Conservation (phyloP, 2,329 filamentous ascomycete genomes). For the Whalleya microplaca region DNA sequence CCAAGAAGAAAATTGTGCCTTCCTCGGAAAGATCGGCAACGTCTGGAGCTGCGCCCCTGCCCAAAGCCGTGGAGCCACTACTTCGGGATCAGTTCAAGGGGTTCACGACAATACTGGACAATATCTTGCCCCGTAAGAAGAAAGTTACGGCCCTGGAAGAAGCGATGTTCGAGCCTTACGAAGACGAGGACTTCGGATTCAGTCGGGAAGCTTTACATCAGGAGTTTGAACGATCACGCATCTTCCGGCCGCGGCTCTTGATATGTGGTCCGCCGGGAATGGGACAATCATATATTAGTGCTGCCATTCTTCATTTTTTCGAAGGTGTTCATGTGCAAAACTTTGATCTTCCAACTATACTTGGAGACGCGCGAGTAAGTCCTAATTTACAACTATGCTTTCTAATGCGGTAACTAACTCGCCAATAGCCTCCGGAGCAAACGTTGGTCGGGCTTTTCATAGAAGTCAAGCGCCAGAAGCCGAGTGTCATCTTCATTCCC, state of each 20-base stretch:
- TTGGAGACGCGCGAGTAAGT: constrained; percentile 78
- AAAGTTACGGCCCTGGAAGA: constrained; percentile 89
- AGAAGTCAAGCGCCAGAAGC: constrained; percentile 92
- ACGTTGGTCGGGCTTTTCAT: constrained; percentile 89
- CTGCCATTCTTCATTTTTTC: constrained; percentile 85
- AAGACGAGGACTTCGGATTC: constrained; percentile 82
- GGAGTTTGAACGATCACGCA: constrained; percentile 83
- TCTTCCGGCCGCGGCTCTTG: constrained; percentile 87
- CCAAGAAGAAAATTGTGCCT: constrained; percentile 93
- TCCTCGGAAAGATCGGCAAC: constrained; percentile 90
- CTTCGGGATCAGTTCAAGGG: constrained; percentile 71
- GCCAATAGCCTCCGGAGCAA: constrained; percentile 71
- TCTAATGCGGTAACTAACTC: constrained; percentile 30
- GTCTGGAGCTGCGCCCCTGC: constrained; percentile 80
- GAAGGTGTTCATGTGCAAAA: constrained; percentile 94
- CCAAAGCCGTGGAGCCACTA: constrained; percentile 79
- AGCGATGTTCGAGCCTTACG: constrained; percentile 86
- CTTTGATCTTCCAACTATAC: constrained; percentile 86
- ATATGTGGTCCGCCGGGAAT: constrained; percentile 84
- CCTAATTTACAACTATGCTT: neutral
- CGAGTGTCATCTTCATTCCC: constrained; percentile 93
- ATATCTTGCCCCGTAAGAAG: constrained; percentile 82
- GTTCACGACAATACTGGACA: constrained; percentile 72
- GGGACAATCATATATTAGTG: constrained; percentile 89
- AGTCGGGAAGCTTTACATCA: constrained; percentile 74